Evolutionary conservation across 345 rosid species (phyloP).

Genomic region (Carallia brachiata): DNA sequence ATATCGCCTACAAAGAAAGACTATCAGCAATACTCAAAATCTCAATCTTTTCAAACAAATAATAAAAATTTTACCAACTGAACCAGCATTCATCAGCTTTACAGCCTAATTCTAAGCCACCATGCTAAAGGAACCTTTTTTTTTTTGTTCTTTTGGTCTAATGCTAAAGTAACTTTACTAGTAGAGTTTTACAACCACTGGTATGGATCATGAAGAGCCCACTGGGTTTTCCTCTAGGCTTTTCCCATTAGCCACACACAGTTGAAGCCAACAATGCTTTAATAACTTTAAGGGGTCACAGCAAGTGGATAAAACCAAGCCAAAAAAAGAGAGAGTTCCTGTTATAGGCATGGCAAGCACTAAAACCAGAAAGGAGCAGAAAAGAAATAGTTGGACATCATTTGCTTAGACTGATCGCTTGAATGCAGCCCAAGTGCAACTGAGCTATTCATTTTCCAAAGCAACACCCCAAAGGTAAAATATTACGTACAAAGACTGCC

Average conservation of each 20-base stretch:
- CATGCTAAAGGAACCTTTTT: not conserved
- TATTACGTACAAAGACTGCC: not conserved
- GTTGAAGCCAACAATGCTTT: constrained; percentile 20
- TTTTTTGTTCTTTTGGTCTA: too few relatives aligned
- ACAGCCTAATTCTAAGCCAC: constrained; percentile 11
- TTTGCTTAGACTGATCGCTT: not conserved
- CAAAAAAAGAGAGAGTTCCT: not conserved
- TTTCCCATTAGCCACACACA: constrained; percentile 13
- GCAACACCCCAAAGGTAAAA: not conserved
- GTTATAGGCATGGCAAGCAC: constrained; percentile 15
- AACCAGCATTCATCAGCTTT: too few relatives aligned
- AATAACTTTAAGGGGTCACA: not conserved
- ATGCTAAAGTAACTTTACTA: constrained; percentile 4
- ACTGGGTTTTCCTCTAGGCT: constrained; percentile 12
- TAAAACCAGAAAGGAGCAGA: not conserved
- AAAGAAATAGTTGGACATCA: not conserved
- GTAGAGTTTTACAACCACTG: not conserved
- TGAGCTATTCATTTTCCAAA: not conserved
- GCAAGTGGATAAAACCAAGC: constrained; percentile 24
- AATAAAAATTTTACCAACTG: too few relatives aligned
- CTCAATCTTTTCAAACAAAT: too few relatives aligned
- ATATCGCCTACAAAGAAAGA: too few relatives aligned
- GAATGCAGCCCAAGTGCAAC: not conserved
- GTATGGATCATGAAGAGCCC: constrained; percentile 25
- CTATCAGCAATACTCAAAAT: too few relatives aligned